Evolutionary conservation across 768 basidiomycete species (phyloP).

Genomic region (Amanita polypyramis): DNA sequence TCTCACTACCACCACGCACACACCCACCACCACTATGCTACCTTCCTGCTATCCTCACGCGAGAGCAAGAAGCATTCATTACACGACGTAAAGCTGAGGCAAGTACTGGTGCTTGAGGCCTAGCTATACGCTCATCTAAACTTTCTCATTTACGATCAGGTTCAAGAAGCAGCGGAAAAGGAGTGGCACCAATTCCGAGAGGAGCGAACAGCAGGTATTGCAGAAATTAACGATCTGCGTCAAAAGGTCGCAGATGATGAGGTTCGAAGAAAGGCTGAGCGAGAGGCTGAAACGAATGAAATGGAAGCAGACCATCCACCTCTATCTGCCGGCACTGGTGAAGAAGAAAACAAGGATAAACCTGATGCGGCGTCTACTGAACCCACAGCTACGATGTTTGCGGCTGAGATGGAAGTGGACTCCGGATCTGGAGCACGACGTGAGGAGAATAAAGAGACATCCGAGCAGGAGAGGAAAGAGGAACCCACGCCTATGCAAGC

Average conservation of each 20-base stretch:
- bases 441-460: conserved; percentile 27
- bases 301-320: conserved; percentile 24
- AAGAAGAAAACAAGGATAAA: conserved; percentile 12
- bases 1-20: conserved; percentile 43
- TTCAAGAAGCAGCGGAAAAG: conserved; percentile 48
- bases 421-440: conserved; percentile 18
- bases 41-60: conserved; percentile 56
- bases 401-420: conserved; percentile 29
- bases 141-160: conserved; percentile 26
- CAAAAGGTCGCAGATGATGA: conserved; percentile 61
- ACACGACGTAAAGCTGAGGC: conserved; percentile 55
- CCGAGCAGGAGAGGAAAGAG: conserved; percentile 40
- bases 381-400: conserved; percentile 10
- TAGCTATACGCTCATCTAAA: not conserved
- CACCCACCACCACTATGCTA: conserved; percentile 76
- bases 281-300: conserved; percentile 23
- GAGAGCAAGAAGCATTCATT: conserved; percentile 63
- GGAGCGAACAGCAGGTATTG: conserved; percentile 48
- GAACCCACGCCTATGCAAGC: conserved; percentile 44
- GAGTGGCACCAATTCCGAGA: conserved; percentile 59
- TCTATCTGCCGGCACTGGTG: conserved; percentile 11
- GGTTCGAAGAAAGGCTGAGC: conserved; percentile 31
- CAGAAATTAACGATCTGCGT: conserved; percentile 53
- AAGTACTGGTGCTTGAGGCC: conserved; percentile 10
- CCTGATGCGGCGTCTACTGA: not conserved